These are phyloP conservation scores for Stagonosporopsis cucurbitacearum DNA, from an alignment of 2,329 filamentous ascomycete species.

Conservation along the genomic window DNA sequence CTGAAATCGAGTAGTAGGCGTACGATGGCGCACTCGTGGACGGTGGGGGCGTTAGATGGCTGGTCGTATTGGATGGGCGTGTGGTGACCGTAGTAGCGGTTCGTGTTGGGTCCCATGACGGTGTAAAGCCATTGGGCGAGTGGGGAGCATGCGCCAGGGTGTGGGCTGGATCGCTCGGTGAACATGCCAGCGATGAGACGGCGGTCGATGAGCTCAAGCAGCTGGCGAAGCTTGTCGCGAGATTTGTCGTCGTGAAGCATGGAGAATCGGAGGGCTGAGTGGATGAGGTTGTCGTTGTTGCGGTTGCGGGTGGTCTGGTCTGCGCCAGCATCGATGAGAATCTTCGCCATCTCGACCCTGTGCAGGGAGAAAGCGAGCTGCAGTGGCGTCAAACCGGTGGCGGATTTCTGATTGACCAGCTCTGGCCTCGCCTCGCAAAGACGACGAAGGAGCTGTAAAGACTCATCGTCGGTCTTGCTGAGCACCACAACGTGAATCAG, in stretches of 20 bases:
- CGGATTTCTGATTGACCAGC: conserved; percentile 66
- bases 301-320: conserved; percentile 70
- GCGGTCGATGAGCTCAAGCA: conserved; percentile 66
- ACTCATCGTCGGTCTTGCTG: conserved; percentile 47
- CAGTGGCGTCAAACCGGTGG: conserved; percentile 68
- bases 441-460: conserved; percentile 67
- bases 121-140: conserved; percentile 56
- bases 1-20: conserved; percentile 44
- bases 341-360: conserved; percentile 61
- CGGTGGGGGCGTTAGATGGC: background rate
- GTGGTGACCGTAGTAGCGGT: background rate
- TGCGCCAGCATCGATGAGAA: conserved; percentile 71
- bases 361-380: conserved; percentile 68
- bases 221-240: conserved; percentile 47
- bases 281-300: conserved; percentile 71
- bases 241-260: conserved; percentile 30
- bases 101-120: background rate
- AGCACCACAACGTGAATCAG: conserved; percentile 66
- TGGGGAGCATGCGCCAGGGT: conserved; percentile 65
- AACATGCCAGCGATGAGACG: conserved; percentile 65
- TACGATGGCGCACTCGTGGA: conserved; percentile 14
- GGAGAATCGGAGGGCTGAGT: conserved; percentile 52
- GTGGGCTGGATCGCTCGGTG: conserved; percentile 60
- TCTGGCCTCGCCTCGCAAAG: conserved; percentile 68
- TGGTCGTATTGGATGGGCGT: background rate